Evolutionary conservation across 2,329 filamentous ascomycete genomes (phyloP).

Genomic region (Fusarium longipes): DNA sequence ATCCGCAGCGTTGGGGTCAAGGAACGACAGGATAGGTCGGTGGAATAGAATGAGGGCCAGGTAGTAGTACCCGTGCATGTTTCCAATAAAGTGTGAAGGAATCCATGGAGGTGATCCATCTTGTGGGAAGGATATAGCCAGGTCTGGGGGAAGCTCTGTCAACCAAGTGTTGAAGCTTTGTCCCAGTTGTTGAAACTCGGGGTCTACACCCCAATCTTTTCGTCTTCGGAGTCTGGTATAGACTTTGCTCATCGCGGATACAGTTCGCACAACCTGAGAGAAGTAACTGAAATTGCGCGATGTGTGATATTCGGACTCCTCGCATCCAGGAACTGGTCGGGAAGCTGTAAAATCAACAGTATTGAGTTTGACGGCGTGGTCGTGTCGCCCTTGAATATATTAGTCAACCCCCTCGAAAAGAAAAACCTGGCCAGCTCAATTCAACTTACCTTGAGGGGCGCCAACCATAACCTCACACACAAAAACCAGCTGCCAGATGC

Average conservation of each 20-base stretch:
- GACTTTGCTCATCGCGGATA: constrained; percentile 79
- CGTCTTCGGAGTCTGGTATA: constrained; percentile 80
- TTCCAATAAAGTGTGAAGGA: constrained; percentile 86
- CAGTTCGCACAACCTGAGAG: constrained; percentile 79
- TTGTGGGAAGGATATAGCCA: constrained; percentile 79
- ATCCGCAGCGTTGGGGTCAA: constrained; percentile 76
- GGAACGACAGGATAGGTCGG: constrained; percentile 83
- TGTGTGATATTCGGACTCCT: constrained; percentile 80
- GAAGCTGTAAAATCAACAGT: constrained; percentile 80
- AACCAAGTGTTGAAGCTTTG: constrained; percentile 81
- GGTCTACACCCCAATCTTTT: constrained; percentile 88
- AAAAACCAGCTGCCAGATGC: constrained; percentile 91
- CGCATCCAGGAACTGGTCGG: constrained; percentile 71
- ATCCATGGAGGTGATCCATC: constrained; percentile 87
- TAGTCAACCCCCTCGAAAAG: constrained; percentile 29
- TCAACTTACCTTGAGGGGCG: constrained; percentile 77
- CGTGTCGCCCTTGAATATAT: constrained; percentile 72
- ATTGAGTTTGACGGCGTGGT: constrained; percentile 79
- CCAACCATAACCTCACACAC: constrained; percentile 92
- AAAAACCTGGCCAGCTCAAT: neutral
- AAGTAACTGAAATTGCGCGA: constrained; percentile 88
- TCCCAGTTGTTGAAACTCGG: constrained; percentile 83
- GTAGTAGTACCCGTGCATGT: constrained; percentile 90
- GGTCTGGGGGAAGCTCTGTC: constrained; percentile 79
- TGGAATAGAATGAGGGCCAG: constrained; percentile 87